A percentile compares a stretch with the other conserved stretches of the same genome.
Evolutionary conservation across 2,329 filamentous ascomycete genomes (phyloP).

Genomic region (Fusarium proliferatum): DNA sequence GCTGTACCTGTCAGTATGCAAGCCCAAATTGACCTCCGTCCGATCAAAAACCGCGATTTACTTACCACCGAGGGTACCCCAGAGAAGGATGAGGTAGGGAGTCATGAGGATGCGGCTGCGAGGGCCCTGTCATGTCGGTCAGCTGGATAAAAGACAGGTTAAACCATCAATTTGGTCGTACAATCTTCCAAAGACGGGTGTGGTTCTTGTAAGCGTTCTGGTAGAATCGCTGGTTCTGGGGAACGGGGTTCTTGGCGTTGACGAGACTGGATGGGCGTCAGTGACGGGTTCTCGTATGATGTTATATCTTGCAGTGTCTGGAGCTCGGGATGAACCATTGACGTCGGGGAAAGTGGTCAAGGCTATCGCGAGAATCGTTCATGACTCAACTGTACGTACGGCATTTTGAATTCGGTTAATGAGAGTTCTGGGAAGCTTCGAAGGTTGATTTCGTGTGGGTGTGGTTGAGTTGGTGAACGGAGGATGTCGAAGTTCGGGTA

Average conservation of each 20-base stretch:
- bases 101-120: conserved; percentile 73
- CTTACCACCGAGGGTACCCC: conserved; percentile 72
- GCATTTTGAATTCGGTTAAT: conserved; percentile 53
- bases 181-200: conserved; percentile 81
- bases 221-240: conserved; percentile 78
- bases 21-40: background rate
- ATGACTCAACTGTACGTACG: conserved; percentile 50
- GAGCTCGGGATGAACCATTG: conserved; percentile 42
- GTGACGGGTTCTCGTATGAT: conserved; percentile 45
- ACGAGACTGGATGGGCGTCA: conserved; percentile 61
- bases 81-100: conserved; percentile 75
- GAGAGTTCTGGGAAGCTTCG: conserved; percentile 38
- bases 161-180: conserved; percentile 57
- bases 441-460: conserved; percentile 39
- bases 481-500: conserved; percentile 47
- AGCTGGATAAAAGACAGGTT: conserved; percentile 22
- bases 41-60: conserved; percentile 27
- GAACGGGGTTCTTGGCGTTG: conserved; percentile 81
- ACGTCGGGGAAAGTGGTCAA: conserved; percentile 22
- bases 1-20: conserved; percentile 51
- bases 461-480: conserved; percentile 42
- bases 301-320: conserved; percentile 20
- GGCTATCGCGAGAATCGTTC: conserved; percentile 16
- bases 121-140: conserved; percentile 62
- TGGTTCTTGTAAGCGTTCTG: conserved; percentile 77